phyloP scores from a whole-genome alignment of 83 land plant species.

The Diphasiastrum complanatum region DNA sequence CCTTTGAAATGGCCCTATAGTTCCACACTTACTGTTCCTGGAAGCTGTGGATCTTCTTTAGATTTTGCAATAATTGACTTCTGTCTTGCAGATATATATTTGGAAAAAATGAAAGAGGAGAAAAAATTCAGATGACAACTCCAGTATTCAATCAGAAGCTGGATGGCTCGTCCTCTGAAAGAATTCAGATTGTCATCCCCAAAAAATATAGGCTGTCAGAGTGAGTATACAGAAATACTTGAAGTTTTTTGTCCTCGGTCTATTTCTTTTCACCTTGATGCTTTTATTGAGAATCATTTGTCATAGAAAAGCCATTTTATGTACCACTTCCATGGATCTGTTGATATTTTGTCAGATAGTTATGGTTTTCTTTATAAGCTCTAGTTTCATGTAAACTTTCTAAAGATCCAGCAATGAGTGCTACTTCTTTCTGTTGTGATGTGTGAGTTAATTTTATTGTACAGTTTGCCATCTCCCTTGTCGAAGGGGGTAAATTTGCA shows the following conservation, averaged over 20 bases:
- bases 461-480: constrained; percentile 67
- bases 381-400: neutral
- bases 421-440: neutral
- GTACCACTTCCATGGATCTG: neutral
- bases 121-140: constrained; percentile 93
- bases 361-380: neutral
- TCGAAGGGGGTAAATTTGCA: constrained; percentile 45
- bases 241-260: neutral
- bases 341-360: constrained; percentile 36
- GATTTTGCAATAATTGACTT: neutral
- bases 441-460: neutral
- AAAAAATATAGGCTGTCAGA: constrained; percentile 30
- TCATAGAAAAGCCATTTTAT: neutral
- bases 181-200: constrained; percentile 86
- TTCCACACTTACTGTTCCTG: too few species aligned
- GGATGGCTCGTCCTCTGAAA: constrained; percentile 37
- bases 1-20: too few species aligned
- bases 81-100: constrained; percentile 62
- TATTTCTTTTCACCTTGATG: neutral
- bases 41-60: too few species aligned
- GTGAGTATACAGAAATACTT: constrained; percentile 24
- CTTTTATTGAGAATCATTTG: neutral
- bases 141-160: constrained; percentile 72
- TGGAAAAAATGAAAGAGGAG: constrained; percentile 67
- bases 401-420: neutral